Percentiles rank a stretch among this genome's conserved stretches.
Conservation (phyloP, 2,329 filamentous ascomycete species). For the Mollisia scopiformis region DNA sequence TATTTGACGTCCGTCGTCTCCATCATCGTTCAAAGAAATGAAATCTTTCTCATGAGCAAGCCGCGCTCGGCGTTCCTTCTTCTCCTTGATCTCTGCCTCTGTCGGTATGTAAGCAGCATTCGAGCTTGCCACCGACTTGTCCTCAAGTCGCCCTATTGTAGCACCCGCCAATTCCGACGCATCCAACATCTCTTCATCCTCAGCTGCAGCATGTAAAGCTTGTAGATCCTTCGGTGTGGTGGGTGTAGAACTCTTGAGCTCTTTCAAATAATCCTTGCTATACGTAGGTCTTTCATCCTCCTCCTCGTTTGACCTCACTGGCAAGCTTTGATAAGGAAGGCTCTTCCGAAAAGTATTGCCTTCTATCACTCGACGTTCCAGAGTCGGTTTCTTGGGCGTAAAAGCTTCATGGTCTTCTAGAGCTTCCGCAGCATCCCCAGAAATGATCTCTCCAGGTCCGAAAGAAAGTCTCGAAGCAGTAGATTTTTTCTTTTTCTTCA, state of each 20-base stretch:
- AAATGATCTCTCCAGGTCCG: slow-evolving; percentile 60
- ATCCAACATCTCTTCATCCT: slow-evolving; percentile 60
- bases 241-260: slow-evolving; percentile 84
- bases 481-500: slow-evolving; percentile 70
- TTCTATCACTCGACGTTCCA: slow-evolving; percentile 67
- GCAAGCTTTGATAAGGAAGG: slow-evolving; percentile 36
- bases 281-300: slow-evolving; percentile 78
- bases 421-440: slow-evolving; percentile 56
- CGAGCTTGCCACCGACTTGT: slow-evolving; percentile 15
- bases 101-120: slow-evolving; percentile 65
- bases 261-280: slow-evolving; percentile 82
- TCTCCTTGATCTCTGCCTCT: slow-evolving; percentile 84
- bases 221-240: slow-evolving; percentile 72
- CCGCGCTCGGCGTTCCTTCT: slow-evolving; percentile 85
- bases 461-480: slow-evolving; percentile 74
- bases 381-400: slow-evolving; percentile 63
- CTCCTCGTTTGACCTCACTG: slow-evolving; percentile 44
- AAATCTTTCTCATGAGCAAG: slow-evolving; percentile 74
- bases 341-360: slow-evolving; percentile 66
- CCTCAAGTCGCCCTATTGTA: slow-evolving; percentile 61
- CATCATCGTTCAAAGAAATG: slow-evolving; percentile 63
- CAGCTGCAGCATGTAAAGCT: slow-evolving; percentile 45
- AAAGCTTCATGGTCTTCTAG: slow-evolving; percentile 54
- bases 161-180: slow-evolving; percentile 65
- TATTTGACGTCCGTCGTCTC: slow-evolving; percentile 34